Evolutionary conservation across 108 stramenopile species (phyloP).

Genomic region (Aurantiochytrium sp.): DNA sequence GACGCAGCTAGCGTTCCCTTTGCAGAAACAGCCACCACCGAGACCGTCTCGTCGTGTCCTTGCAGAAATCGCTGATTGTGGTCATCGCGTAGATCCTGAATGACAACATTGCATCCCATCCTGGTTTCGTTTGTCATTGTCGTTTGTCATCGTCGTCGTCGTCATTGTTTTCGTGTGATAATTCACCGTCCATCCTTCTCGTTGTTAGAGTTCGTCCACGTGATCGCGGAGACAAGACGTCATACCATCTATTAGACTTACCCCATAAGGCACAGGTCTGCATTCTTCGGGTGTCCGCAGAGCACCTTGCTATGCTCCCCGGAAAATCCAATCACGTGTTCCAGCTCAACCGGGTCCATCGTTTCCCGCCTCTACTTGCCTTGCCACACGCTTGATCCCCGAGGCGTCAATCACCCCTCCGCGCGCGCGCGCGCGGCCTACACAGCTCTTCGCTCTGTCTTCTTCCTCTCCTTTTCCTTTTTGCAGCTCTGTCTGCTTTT

Average conservation of each 20-base stretch:
- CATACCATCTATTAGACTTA: neutral
- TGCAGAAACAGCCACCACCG: neutral
- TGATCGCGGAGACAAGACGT: neutral
- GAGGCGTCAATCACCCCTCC: too few relatives aligned
- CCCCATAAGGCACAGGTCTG: neutral
- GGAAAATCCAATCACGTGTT: constrained; percentile 1
- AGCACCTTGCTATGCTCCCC: neutral
- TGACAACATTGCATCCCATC: constrained; percentile 1
- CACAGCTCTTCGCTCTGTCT: too few relatives aligned
- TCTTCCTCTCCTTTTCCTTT: too few relatives aligned
- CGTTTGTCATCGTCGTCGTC: too few relatives aligned
- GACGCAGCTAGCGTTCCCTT: neutral
- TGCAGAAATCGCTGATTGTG: neutral
- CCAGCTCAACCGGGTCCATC: constrained; percentile 10
- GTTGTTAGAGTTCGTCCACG: too few relatives aligned
- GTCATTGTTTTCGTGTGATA: too few relatives aligned
- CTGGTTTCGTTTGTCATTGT: neutral
- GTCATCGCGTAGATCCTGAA: constrained; percentile 13
- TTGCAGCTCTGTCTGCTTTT: too few relatives aligned
- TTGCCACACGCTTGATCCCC: too few relatives aligned
- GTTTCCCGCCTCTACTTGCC: neutral
- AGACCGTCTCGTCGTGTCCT: constrained; percentile 4
- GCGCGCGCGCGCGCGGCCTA: too few relatives aligned
- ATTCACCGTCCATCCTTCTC: too few relatives aligned
- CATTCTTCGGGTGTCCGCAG: neutral